Evolutionary conservation across 179 eudicot genomes (phyloP).

Genomic region (Gypsophila paniculata): DNA sequence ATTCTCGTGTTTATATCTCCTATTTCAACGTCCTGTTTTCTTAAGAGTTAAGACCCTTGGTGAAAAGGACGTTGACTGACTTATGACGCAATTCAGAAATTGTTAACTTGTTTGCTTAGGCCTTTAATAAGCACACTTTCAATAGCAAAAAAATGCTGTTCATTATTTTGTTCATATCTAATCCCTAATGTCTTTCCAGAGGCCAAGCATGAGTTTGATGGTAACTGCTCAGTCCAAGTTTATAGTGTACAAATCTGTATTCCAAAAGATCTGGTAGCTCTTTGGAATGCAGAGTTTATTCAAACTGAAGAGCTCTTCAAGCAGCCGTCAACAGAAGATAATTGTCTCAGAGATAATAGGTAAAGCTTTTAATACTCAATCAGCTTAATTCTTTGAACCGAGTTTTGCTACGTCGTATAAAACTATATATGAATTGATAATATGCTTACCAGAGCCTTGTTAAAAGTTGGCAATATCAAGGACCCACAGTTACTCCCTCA

Average conservation of each 20-base stretch:
- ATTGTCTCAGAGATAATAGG: slow-evolving; percentile 92
- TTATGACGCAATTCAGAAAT: background rate
- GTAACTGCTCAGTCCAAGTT: slow-evolving; percentile 82
- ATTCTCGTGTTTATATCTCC: no score
- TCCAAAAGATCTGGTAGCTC: slow-evolving; percentile 87
- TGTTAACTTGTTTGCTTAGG: background rate
- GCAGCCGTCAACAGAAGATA: slow-evolving; percentile 57
- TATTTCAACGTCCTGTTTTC: no score
- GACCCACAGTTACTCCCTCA: background rate
- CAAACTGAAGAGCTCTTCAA: slow-evolving; percentile 92
- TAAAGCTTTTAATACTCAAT: slow-evolving; percentile 23
- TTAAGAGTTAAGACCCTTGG: no score
- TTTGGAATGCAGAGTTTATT: slow-evolving; percentile 92
- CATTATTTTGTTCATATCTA: background rate
- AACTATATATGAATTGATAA: background rate
- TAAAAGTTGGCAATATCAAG: background rate
- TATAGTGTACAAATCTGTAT: slow-evolving; percentile 90
- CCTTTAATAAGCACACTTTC: background rate
- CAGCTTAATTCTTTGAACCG: slow-evolving; percentile 3
- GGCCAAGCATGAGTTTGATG: slow-evolving; percentile 73
- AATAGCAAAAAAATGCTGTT: background rate
- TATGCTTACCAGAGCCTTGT: background rate
- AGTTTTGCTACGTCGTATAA: background rate
- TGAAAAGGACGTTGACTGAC: background rate
- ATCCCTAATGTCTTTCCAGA: slow-evolving; percentile 45